phyloP scores from a whole-genome alignment of 2,329 filamentous ascomycete species.

The Thermochaetoides dissita region DNA sequence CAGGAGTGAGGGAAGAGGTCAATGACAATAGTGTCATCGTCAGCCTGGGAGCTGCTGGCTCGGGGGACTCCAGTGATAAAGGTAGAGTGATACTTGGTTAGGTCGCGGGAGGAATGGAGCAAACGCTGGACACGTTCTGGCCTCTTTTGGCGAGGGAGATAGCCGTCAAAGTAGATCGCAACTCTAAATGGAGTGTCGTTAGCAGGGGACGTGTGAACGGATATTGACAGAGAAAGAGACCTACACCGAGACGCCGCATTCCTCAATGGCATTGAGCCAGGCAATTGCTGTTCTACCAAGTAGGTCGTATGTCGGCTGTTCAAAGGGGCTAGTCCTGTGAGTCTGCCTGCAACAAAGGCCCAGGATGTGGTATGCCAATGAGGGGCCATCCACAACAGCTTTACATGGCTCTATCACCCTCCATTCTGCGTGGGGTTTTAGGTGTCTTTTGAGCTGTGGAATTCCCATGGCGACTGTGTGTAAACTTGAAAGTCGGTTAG shows the following conservation, averaged over 20 bases:
- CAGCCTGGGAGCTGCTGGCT: neutral
- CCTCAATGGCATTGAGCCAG: slow-evolving; percentile 49
- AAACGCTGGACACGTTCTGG: slow-evolving; percentile 47
- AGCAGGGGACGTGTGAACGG: no score
- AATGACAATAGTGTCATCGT: slow-evolving; percentile 8
- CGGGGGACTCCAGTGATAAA: slow-evolving; percentile 15
- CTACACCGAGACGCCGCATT: slow-evolving; percentile 49
- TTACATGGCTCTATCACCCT: slow-evolving; percentile 26
- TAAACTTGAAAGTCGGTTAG: neutral
- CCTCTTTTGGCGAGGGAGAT: slow-evolving; percentile 55
- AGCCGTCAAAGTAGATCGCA: slow-evolving; percentile 76
- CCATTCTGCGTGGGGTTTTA: slow-evolving; percentile 37
- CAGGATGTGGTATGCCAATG: slow-evolving; percentile 61
- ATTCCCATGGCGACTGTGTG: slow-evolving; percentile 38
- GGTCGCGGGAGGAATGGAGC: slow-evolving; percentile 38
- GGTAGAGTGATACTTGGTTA: slow-evolving; percentile 35
- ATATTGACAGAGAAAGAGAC: slow-evolving; percentile 1
- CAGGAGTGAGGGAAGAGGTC: slow-evolving; percentile 13
- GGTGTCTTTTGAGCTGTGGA: slow-evolving; percentile 36
- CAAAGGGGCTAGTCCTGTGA: slow-evolving; percentile 27
- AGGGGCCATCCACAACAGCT: slow-evolving; percentile 62
- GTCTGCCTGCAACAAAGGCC: slow-evolving; percentile 31
- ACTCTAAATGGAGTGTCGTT: slow-evolving; percentile 28
- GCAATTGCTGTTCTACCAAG: slow-evolving; percentile 43
- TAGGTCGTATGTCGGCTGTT: slow-evolving; percentile 47